Evolutionary conservation across 1,284 basidiomycete genomes (phyloP).

Genomic region (Cutaneotrichosporon daszewskae): DNA sequence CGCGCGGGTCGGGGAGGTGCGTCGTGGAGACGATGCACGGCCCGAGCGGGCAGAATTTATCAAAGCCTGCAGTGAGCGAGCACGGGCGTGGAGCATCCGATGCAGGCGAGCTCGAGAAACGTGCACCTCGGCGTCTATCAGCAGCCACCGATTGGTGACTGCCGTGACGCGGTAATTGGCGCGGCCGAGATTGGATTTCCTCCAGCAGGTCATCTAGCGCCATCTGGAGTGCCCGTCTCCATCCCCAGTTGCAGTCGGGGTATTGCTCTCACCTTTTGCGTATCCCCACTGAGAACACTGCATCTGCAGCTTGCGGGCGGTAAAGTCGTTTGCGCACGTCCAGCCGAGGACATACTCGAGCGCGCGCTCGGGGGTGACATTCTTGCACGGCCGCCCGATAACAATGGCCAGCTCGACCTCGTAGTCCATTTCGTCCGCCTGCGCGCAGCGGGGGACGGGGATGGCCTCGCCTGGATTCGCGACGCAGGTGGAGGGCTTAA

Average conservation of each 20-base stretch:
- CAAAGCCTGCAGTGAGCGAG: too few species aligned
- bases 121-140: too few species aligned
- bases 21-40: conserved; percentile 66
- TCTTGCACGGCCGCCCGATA: conserved; percentile 70
- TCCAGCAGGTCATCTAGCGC: too few species aligned
- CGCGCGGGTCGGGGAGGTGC: conserved; percentile 64
- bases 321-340: conserved; percentile 73
- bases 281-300: conserved; percentile 65
- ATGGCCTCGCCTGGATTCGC: conserved; percentile 65
- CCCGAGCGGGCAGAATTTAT: conserved; percentile 56
- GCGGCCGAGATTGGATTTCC: too few species aligned
- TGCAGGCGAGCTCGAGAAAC: too few species aligned
- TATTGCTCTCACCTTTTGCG: conserved; percentile 67
- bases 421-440: conserved; percentile 72
- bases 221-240: too few species aligned
- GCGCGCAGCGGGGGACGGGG: conserved; percentile 61
- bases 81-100: too few species aligned
- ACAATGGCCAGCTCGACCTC: conserved; percentile 82
- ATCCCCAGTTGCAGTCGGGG: too few species aligned
- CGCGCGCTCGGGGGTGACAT: conserved; percentile 69
- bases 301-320: conserved; percentile 71
- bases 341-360: conserved; percentile 76
- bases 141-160: too few species aligned
- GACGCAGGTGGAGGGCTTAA: conserved; percentile 68
- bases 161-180: too few species aligned